phyloP scores from a whole-genome alignment of 1,284 basidiomycete genomes.

The Trametes polyzona region DNA sequence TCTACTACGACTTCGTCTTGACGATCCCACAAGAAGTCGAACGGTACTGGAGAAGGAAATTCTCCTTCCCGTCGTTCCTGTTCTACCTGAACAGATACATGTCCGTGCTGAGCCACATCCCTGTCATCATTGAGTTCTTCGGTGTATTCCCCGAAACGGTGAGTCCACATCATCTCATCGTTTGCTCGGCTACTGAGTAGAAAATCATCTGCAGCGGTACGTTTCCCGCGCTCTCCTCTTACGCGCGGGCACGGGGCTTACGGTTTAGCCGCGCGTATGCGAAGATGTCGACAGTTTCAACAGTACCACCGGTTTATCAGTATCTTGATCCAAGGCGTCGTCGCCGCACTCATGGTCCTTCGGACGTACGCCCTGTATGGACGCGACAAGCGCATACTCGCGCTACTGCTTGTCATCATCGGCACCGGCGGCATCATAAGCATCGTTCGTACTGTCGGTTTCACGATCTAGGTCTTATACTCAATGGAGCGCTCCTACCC shows the following conservation, averaged over 20 bases:
- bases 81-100: slow-evolving; percentile 15
- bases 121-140: slow-evolving; percentile 10
- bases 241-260: background rate
- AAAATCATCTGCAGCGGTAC: background rate
- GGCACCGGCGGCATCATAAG: background rate
- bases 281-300: slow-evolving; percentile 7
- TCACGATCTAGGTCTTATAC: background rate
- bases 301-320: slow-evolving; percentile 5
- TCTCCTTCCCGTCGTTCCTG: slow-evolving; percentile 7
- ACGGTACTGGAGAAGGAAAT: background rate
- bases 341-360: slow-evolving; percentile 1
- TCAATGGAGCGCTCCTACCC: background rate
- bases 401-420: background rate
- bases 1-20: slow-evolving; percentile 26
- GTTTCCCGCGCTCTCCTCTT: background rate
- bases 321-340: slow-evolving; percentile 4
- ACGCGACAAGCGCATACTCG: background rate
- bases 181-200: background rate
- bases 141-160: background rate
- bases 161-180: background rate
- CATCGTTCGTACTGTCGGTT: background rate
- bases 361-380: slow-evolving; percentile 12
- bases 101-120: slow-evolving; percentile 6
- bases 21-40: slow-evolving; percentile 33
- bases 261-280: too few species aligned